Conservation (phyloP, 108 stramenopile genomes). For the Nannochloropsis oceanica region DNA sequence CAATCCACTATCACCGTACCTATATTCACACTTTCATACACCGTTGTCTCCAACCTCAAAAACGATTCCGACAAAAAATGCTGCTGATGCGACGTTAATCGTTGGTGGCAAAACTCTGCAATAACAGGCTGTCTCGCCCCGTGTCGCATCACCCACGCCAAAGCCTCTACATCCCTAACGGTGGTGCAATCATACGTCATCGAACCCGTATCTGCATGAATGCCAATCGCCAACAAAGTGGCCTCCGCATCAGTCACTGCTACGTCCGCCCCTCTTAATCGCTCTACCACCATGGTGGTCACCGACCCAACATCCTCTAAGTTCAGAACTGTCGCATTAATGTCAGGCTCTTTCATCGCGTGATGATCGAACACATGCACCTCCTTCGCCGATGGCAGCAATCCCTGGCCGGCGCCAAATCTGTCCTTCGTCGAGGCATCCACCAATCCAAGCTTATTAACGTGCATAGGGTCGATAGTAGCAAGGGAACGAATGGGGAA, state of each 20-base stretch:
- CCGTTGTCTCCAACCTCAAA: slow-evolving; percentile 44
- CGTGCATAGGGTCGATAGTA: slow-evolving; percentile 32
- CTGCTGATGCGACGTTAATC: slow-evolving; percentile 62
- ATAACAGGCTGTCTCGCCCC: slow-evolving; percentile 76
- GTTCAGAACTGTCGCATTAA: slow-evolving; percentile 45
- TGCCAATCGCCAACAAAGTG: slow-evolving; percentile 71
- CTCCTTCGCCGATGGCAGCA: slow-evolving; percentile 55
- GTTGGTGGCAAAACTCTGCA: slow-evolving; percentile 50
- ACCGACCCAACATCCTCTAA: slow-evolving; percentile 72
- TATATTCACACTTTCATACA: slow-evolving; percentile 11
- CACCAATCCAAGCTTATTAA: slow-evolving; percentile 51
- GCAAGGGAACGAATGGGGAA: slow-evolving; percentile 69
- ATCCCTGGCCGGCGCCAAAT: slow-evolving; percentile 58
- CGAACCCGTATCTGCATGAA: slow-evolving; percentile 82
- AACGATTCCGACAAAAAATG: slow-evolving; percentile 65
- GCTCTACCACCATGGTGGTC: slow-evolving; percentile 66
- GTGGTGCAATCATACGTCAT: slow-evolving; percentile 80
- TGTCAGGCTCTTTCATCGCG: slow-evolving; percentile 67
- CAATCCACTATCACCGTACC: slow-evolving; percentile 37
- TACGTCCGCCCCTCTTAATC: slow-evolving; percentile 42
- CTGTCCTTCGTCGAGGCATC: slow-evolving; percentile 75
- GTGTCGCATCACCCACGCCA: slow-evolving; percentile 74
- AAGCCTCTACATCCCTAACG: slow-evolving; percentile 62
- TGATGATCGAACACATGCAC: slow-evolving; percentile 82
- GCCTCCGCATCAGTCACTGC: slow-evolving; percentile 64